Conservation (phyloP, 2,329 filamentous ascomycete species). For the Pseudogymnoascus sp. region DNA sequence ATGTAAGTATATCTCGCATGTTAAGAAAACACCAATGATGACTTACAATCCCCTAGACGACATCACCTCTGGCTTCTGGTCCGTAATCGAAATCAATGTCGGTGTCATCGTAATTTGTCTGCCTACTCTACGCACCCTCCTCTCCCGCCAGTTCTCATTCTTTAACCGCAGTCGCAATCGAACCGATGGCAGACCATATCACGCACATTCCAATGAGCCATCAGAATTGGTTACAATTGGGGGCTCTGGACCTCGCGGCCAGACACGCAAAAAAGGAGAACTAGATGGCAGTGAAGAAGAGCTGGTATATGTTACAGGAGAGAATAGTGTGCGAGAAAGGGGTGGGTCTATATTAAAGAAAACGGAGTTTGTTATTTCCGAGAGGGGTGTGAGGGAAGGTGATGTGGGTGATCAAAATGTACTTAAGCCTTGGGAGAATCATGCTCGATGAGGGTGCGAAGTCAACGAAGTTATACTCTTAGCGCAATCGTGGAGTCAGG, state of each 20-base stretch:
- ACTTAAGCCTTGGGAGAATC: background rate
- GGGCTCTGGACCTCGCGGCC: background rate
- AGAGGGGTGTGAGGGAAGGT: background rate
- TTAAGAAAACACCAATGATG: background rate
- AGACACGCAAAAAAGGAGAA: background rate
- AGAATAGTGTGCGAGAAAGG: background rate
- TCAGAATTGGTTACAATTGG: background rate
- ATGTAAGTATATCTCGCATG: background rate
- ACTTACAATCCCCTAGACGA: background rate
- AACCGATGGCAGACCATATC: background rate
- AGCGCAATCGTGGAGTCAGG: background rate
- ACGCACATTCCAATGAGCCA: background rate
- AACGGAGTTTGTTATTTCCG: constrained; percentile 9
- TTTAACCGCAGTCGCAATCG: background rate
- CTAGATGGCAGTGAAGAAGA: constrained; percentile 12
- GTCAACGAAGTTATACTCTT: background rate
- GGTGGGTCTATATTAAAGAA: constrained; percentile 10
- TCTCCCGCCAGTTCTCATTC: constrained; percentile 12
- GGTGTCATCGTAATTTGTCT: constrained; percentile 2
- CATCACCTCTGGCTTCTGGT: constrained; percentile 13
- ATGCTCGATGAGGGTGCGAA: background rate
- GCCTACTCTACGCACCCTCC: constrained; percentile 13
- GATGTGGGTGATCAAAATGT: background rate
- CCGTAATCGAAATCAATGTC: constrained; percentile 4
- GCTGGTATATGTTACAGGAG: background rate